Evolutionary conservation across 2,329 filamentous ascomycete species (phyloP).

Genomic region (Claviceps cyperi): DNA sequence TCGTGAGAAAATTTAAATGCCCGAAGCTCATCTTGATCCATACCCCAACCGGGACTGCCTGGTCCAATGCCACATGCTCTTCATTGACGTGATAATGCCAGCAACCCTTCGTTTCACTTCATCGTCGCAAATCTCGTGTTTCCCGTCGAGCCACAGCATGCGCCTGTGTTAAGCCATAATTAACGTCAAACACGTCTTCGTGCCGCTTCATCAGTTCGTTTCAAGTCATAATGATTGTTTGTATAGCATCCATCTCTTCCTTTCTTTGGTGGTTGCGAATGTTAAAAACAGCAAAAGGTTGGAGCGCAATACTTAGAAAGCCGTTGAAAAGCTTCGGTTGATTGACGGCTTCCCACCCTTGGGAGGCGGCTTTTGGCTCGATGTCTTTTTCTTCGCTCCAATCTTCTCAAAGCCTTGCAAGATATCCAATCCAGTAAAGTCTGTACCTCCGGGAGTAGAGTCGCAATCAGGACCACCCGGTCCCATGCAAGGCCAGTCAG

Average conservation of each 20-base stretch:
- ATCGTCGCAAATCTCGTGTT: neutral
- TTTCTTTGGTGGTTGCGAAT: neutral
- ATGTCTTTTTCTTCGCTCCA: conserved; percentile 30
- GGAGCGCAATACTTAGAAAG: conserved; percentile 12
- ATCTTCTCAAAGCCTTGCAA: conserved; percentile 66
- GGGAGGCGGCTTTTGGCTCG: conserved; percentile 15
- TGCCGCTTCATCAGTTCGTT: conserved; percentile 7
- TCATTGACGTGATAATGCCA: conserved; percentile 14
- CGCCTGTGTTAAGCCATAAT: neutral
- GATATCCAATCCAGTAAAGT: conserved; percentile 51
- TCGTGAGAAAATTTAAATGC: neutral
- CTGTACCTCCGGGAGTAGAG: conserved; percentile 24
- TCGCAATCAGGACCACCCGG: conserved; percentile 26
- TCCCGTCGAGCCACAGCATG: neutral
- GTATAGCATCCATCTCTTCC: neutral
- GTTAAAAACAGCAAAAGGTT: neutral
- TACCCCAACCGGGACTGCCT: neutral
- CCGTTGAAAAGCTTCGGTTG: conserved; percentile 18
- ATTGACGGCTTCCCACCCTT: conserved; percentile 15
- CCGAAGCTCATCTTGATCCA: neutral
- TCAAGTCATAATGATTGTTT: conserved; percentile 8
- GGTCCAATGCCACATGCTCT: conserved; percentile 6
- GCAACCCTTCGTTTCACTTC: conserved; percentile 9
- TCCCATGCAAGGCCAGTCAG: conserved; percentile 23
- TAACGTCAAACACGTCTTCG: neutral